Conservation (phyloP, 192 early-diverging fungal genomes). For the Backusella circina region DNA sequence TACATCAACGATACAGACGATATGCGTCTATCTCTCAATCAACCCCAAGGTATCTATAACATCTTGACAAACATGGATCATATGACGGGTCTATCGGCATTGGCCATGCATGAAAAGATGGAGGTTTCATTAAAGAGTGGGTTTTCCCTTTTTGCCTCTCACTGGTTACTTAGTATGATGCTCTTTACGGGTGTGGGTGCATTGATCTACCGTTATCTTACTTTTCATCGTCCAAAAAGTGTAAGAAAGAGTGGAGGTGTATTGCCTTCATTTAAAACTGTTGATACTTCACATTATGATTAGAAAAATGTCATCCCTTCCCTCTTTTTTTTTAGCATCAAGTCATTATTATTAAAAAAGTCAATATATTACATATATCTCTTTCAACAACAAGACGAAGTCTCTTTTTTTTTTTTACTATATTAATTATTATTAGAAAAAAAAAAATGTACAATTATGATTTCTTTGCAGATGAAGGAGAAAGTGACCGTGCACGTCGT, state of each 20-base stretch:
- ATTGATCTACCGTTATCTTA: constrained; percentile 2
- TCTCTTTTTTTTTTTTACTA: neutral
- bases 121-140: neutral
- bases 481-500: constrained; percentile 7
- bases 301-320: neutral
- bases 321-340: too few relatives aligned
- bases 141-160: neutral
- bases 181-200: neutral
- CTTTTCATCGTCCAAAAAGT: neutral
- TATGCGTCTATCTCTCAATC: neutral
- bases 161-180: neutral
- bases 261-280: neutral
- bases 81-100: neutral
- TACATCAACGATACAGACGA: neutral
- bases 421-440: neutral
- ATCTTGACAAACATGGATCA: neutral
- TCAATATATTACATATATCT: neutral
- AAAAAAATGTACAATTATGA: neutral
- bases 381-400: too few relatives aligned
- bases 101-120: neutral
- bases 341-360: too few relatives aligned
- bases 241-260: neutral
- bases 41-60: neutral
- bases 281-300: constrained; percentile 6
- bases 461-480: constrained; percentile 3